Conservation (phyloP, 768 basidiomycete genomes). For the Zangia roseola region DNA sequence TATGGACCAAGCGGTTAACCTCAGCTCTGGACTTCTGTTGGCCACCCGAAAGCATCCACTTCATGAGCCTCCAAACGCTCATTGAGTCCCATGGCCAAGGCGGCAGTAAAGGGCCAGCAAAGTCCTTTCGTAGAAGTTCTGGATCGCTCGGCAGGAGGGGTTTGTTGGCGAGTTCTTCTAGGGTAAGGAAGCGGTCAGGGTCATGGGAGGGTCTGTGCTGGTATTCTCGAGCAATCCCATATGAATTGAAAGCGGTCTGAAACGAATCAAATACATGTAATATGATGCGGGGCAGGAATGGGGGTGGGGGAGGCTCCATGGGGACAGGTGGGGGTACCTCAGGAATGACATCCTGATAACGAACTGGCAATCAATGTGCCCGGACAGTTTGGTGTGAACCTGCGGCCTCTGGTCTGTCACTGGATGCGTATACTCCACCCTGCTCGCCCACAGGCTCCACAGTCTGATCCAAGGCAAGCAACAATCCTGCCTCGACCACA, state of each 20-base stretch:
- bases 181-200: neutral
- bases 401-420: no score
- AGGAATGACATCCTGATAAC: neutral
- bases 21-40: conserved; percentile 6
- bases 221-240: neutral
- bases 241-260: neutral
- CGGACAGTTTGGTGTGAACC: no score
- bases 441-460: no score
- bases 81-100: conserved; percentile 17
- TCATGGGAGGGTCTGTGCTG: neutral
- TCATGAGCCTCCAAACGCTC: conserved; percentile 11
- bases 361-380: neutral
- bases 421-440: no score
- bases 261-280: no score
- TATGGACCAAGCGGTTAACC: conserved; percentile 3
- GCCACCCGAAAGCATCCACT: conserved; percentile 12
- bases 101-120: neutral
- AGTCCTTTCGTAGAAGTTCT: no score
- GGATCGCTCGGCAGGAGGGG: neutral
- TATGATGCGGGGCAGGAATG: neutral
- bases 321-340: neutral
- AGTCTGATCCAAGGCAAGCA: no score
- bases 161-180: neutral
- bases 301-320: neutral
- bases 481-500: no score